A percentile compares a stretch with the other conserved stretches of the same genome.
phyloP scores from a whole-genome alignment of 495 filamentous ascomycete species.

The Articulospora tetracladia region DNA sequence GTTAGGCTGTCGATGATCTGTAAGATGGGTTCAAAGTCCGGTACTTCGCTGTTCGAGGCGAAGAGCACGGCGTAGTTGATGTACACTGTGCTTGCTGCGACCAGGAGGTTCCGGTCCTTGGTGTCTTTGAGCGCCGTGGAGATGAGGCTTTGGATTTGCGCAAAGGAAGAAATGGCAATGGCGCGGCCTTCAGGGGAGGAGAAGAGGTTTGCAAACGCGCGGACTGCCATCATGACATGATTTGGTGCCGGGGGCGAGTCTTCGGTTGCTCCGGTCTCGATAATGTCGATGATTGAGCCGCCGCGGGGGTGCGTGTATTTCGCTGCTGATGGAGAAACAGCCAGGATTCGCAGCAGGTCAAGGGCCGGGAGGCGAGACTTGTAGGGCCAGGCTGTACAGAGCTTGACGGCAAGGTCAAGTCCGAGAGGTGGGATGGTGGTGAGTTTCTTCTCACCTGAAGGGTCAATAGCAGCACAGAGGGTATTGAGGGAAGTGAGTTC shows the following conservation, averaged over 20 bases:
- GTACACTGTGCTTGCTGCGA: slow-evolving; percentile 76
- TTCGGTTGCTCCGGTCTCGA: slow-evolving; percentile 43
- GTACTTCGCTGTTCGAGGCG: background rate
- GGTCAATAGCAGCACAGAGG: slow-evolving; percentile 55
- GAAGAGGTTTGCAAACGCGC: slow-evolving; percentile 85
- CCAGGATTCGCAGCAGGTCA: slow-evolving; percentile 78
- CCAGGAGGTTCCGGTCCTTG: slow-evolving; percentile 74
- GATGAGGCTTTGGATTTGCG: slow-evolving; percentile 48
- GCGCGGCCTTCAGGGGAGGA: slow-evolving; percentile 65
- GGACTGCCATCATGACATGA: slow-evolving; percentile 80
- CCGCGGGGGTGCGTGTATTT: slow-evolving; percentile 37
- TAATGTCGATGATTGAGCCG: slow-evolving; percentile 55
- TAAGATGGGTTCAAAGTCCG: slow-evolving; percentile 52
- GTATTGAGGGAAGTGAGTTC: slow-evolving; percentile 56
- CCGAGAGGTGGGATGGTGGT: slow-evolving; percentile 30
- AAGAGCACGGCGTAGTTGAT: slow-evolving; percentile 78
- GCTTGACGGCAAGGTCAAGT: slow-evolving; percentile 57
- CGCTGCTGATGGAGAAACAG: slow-evolving; percentile 60
- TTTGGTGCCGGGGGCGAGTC: slow-evolving; percentile 53
- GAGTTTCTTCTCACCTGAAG: slow-evolving; percentile 31
- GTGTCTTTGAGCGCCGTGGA: slow-evolving; percentile 42
- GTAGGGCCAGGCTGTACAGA: slow-evolving; percentile 74
- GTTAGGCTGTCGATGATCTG: slow-evolving; percentile 60
- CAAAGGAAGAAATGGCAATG: slow-evolving; percentile 55
- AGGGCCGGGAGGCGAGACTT: slow-evolving; percentile 75